A percentile compares a stretch with the other conserved stretches of the same genome.
Conservation (phyloP, 139 green algal genomes). For the Asterochloris erici region DNA sequence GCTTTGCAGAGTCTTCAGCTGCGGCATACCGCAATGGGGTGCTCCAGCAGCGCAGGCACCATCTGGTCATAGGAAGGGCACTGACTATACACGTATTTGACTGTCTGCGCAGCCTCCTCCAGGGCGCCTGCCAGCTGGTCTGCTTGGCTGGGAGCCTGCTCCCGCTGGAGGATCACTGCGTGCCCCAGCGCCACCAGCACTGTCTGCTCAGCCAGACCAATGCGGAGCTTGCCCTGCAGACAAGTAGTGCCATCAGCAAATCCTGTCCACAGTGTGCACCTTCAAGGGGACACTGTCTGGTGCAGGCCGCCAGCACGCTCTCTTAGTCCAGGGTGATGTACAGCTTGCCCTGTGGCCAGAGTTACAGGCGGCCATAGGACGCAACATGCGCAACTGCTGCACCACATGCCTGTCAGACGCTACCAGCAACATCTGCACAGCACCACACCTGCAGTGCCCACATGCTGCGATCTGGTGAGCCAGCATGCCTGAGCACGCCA, state of each 20-base stretch:
- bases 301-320: no score
- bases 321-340: no score
- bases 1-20: neutral
- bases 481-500: no score
- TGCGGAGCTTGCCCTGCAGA: conserved; percentile 93
- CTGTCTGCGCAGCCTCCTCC: conserved; percentile 56
- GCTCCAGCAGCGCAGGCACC: conserved; percentile 74
- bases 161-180: conserved; percentile 63
- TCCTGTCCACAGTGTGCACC: no score
- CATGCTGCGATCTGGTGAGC: no score
- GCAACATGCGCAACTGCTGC: no score
- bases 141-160: conserved; percentile 23
- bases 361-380: no score
- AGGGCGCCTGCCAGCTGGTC: conserved; percentile 62
- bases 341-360: no score
- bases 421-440: no score
- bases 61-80: conserved; percentile 89
- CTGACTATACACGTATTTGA: conserved; percentile 87
- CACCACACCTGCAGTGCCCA: no score
- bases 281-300: no score
- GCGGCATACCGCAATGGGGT: conserved; percentile 34
- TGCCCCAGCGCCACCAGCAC: conserved; percentile 90
- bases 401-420: no score
- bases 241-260: neutral
- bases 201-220: conserved; percentile 93